Base-by-base conservation (phyloP, 495 filamentous ascomycete genomes). In the Podospora sp. region DNA sequence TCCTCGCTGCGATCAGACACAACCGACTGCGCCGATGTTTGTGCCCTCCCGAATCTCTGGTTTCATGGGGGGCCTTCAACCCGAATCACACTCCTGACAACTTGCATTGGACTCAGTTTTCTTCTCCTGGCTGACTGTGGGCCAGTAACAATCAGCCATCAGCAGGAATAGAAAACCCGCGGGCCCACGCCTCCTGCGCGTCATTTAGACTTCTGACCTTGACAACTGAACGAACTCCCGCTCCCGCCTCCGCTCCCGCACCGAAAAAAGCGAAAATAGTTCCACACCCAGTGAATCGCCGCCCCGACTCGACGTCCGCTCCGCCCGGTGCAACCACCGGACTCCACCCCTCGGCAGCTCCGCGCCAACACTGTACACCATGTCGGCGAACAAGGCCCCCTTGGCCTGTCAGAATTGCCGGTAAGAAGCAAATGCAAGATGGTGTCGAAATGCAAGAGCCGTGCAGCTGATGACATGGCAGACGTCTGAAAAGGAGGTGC, bases 401-500 rank as follows among this genome's bases (percentile, higher is more conserved):
- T 27, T 35, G 26, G 52, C 51, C 14, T 65, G 63, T 20, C 63
- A 57, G 18, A 36, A 56, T 22, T 65, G 63, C 63, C 29, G 63
- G 63, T 65, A 65, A 11, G 33, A 65, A 11, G 33, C 14, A 16
- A 27, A 2, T 36, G 9, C 18, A 25, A 36, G 20, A 33, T n/a
- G 21, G 11, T 6, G 60, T 14, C 25, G 49, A 20, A 52, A 64
- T 33, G 12, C 40, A 24, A 25, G 27, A 20, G 29, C 24, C 24
- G 25, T 16, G 40, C 22, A 21, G 29, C 29, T 12, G 26, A 33
- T 9, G 57, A 35, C 36, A 35, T 22, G 22, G 21, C 60, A 65
- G 63, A 20, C 63, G 63, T 18, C 25, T 65, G 51, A 65, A 65
- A 36, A 52, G 63, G 50, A 65, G 25, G 26, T 65, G 63, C 35